A percentile compares a stretch with the other conserved stretches of the same genome.
phyloP scores from a whole-genome alignment of 78 protist genomes.

The Dictyostelium citrinum region DNA sequence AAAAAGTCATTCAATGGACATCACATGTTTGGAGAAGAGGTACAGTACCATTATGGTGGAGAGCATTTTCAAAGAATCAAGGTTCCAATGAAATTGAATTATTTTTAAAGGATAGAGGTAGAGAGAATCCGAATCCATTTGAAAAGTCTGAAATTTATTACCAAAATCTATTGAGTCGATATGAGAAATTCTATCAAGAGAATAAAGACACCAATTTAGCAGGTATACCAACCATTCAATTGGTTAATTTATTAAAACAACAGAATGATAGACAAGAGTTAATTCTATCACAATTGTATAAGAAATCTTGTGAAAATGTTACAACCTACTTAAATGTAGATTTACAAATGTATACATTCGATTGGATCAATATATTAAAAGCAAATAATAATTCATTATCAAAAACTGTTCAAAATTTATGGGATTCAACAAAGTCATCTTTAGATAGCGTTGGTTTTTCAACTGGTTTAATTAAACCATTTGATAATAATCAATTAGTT shows the following conservation, averaged over 20 bases:
- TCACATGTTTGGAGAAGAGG: conserved; percentile 62
- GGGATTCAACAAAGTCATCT: neutral
- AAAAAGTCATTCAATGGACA: conserved; percentile 44
- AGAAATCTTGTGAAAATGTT: conserved; percentile 3
- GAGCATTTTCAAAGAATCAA: conserved; percentile 44
- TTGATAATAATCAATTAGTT: neutral
- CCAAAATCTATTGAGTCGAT: neutral
- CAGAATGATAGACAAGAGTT: conserved; percentile 45
- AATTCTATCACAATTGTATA: conserved; percentile 30
- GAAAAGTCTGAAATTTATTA: conserved; percentile 57
- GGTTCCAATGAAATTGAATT: conserved; percentile 35
- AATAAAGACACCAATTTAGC: conserved; percentile 1
- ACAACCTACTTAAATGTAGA: conserved; percentile 4
- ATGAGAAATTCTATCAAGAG: conserved; percentile 7
- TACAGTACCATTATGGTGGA: conserved; percentile 70
- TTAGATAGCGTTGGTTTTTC: conserved; percentile 46
- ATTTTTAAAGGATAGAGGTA: conserved; percentile 35
- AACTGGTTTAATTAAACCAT: neutral
- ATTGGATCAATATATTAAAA: conserved; percentile 21
- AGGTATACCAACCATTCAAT: conserved; percentile 27
- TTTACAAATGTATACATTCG: conserved; percentile 15
- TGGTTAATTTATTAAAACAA: neutral
- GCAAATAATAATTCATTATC: conserved; percentile 34
- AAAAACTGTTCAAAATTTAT: conserved; percentile 36
- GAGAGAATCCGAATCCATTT: conserved; percentile 46